These are phyloP conservation scores for Phytophthora pini DNA, from an alignment of 352 stramenopile genomes.

Conservation along the genomic window DNA sequence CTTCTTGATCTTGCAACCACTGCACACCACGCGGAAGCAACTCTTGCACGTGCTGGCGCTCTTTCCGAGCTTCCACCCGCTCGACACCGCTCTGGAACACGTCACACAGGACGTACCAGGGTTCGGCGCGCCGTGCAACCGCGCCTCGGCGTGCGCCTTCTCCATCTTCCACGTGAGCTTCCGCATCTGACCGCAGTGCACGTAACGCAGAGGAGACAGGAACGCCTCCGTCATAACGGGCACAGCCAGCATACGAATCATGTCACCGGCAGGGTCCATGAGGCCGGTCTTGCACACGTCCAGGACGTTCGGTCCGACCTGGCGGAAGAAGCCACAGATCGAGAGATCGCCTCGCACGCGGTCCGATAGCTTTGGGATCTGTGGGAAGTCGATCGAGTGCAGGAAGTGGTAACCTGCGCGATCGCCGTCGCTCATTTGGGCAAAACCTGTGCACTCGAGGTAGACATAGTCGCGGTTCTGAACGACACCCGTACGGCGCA, in stretches of 20 bases:
- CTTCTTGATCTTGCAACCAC: conserved; percentile 45
- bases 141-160: conserved; percentile 30
- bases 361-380: conserved; percentile 43
- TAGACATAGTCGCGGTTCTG: conserved; percentile 71
- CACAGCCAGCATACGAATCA: conserved; percentile 46
- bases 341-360: conserved; percentile 52
- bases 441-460: conserved; percentile 56
- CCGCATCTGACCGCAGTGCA: conserved; percentile 64
- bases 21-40: conserved; percentile 44
- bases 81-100: conserved; percentile 21
- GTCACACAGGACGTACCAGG: conserved; percentile 30
- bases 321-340: conserved; percentile 58
- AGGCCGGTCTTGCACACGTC: conserved; percentile 53
- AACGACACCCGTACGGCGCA: conserved; percentile 34
- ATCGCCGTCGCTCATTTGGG: conserved; percentile 47
- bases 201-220: conserved; percentile 39
- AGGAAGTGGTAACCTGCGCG: conserved; percentile 62
- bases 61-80: conserved; percentile 33
- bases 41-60: conserved; percentile 35
- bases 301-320: conserved; percentile 47
- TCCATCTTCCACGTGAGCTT: conserved; percentile 70
- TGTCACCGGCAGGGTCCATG: conserved; percentile 40
- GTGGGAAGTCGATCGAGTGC: conserved; percentile 61
- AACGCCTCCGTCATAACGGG: conserved; percentile 45
- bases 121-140: conserved; percentile 32